Percentiles rank a stretch among this genome's conserved stretches.
These are phyloP conservation scores for Teunomyces aglyptinius DNA, from an alignment of 805 yeast genomes.

Conservation along the genomic window DNA sequence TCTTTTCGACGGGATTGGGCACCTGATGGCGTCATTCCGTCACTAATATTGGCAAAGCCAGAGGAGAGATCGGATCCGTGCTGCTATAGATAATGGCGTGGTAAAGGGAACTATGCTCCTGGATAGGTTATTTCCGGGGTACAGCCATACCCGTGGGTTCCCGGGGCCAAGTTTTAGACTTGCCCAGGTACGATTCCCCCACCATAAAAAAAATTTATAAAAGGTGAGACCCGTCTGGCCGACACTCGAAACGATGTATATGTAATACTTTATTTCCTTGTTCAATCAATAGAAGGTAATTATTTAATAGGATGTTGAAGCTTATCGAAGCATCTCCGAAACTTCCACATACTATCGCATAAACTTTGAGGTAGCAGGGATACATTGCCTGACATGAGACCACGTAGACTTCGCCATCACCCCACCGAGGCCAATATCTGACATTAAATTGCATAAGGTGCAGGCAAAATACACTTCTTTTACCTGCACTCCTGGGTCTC, in stretches of 20 bases:
- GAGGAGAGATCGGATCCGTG: too few relatives aligned
- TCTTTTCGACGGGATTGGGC: not conserved
- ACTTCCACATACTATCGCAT: not conserved
- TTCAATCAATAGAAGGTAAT: too few relatives aligned
- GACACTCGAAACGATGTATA: not conserved
- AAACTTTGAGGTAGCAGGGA: not conserved
- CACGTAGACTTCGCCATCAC: not conserved
- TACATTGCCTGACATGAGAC: not conserved
- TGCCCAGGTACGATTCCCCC: not conserved
- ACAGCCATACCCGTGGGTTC: not conserved
- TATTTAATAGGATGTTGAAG: not conserved
- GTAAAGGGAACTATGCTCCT: too few relatives aligned
- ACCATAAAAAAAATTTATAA: not conserved
- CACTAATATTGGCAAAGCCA: too few relatives aligned
- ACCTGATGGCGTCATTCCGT: not conserved
- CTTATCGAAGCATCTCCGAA: not conserved
- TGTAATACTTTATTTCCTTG: too few relatives aligned
- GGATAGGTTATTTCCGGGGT: not conserved
- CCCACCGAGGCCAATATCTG: not conserved
- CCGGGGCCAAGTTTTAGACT: not conserved
- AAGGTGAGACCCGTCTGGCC: not conserved
- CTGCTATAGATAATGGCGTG: too few relatives aligned
- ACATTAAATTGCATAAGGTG: too few relatives aligned
- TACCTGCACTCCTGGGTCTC: not conserved
- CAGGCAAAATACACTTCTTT: not conserved